Conservation (phyloP, 768 basidiomycete genomes). For the Lentinula sp. region DNA sequence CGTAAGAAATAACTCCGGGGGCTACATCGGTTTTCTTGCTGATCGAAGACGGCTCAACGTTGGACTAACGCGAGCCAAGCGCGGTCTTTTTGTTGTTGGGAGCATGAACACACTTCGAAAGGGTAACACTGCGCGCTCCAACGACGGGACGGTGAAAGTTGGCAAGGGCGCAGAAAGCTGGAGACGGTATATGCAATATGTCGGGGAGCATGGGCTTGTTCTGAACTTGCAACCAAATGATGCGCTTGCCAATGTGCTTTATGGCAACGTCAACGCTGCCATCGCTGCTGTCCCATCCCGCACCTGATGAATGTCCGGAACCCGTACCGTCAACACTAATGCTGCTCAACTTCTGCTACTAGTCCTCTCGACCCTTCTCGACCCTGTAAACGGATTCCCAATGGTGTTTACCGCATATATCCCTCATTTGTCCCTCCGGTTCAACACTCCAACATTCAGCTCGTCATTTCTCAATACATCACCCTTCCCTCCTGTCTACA, state of each 20-base stretch:
- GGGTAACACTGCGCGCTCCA: conserved; percentile 28
- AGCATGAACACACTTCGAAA: conserved; percentile 58
- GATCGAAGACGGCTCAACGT: conserved; percentile 86
- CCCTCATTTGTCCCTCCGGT: too few relatives aligned
- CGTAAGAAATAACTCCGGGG: conserved; percentile 72
- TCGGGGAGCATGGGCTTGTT: conserved; percentile 49
- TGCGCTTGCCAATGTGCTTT: conserved; percentile 34
- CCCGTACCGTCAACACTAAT: not conserved
- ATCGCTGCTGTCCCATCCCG: not conserved
- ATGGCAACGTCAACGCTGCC: conserved; percentile 23
- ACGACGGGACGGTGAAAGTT: conserved; percentile 15
- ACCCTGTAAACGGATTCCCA: too few relatives aligned
- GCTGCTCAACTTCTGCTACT: too few relatives aligned
- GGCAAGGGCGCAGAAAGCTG: conserved; percentile 49
- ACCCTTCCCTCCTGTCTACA: too few relatives aligned
- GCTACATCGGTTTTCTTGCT: conserved; percentile 84
- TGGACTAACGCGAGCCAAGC: conserved; percentile 81
- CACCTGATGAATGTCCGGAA: not conserved
- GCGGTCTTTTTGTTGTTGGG: conserved; percentile 80
- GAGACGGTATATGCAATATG: conserved; percentile 54
- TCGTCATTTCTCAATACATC: too few relatives aligned
- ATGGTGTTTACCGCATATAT: too few relatives aligned
- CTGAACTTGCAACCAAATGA: conserved; percentile 21
- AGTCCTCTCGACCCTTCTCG: too few relatives aligned
- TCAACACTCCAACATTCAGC: too few relatives aligned